Percentiles rank a stretch among this genome's conserved stretches.
These are phyloP conservation scores for Firmiana major DNA, from an alignment of 345 rosid genomes.

Conservation along the genomic window DNA sequence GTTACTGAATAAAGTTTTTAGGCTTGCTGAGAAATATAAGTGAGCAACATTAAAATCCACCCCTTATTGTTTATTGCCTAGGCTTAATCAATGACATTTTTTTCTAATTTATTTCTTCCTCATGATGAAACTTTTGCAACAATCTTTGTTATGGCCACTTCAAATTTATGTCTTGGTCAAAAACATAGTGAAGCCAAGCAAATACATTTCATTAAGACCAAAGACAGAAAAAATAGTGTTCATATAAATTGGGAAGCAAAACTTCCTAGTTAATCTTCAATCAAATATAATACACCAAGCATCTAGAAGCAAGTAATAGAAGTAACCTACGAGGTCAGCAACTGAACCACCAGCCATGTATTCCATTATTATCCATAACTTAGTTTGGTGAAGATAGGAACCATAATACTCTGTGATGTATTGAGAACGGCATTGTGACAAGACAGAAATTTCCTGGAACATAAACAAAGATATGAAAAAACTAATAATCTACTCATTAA, in stretches of 20 bases:
- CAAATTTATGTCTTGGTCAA: not conserved
- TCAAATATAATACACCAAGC: not conserved
- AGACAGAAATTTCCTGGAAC: slow-evolving; percentile 88
- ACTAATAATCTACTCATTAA: slow-evolving; percentile 10
- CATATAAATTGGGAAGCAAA: not conserved
- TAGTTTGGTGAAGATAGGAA: slow-evolving; percentile 94
- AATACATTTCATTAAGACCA: not conserved
- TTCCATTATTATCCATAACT: slow-evolving; percentile 99
- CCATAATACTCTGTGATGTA: slow-evolving; percentile 97
- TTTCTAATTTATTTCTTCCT: not conserved
- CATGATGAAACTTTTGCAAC: not conserved
- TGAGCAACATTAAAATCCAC: not conserved
- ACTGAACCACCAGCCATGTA: slow-evolving; percentile 99
- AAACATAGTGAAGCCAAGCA: not conserved
- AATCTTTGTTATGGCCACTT: not conserved
- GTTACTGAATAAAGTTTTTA: not conserved
- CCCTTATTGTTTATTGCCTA: not conserved
- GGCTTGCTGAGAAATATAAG: not conserved
- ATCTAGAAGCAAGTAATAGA: slow-evolving; percentile 19
- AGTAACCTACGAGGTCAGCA: slow-evolving; percentile 92
- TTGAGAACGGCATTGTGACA: slow-evolving; percentile 91
- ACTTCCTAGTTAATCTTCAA: not conserved
- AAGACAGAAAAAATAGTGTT: not conserved
- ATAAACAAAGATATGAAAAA: slow-evolving; percentile 27
- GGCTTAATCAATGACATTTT: not conserved